phyloP scores from a whole-genome alignment of 306 rosid species.

The Vigna radiata region DNA sequence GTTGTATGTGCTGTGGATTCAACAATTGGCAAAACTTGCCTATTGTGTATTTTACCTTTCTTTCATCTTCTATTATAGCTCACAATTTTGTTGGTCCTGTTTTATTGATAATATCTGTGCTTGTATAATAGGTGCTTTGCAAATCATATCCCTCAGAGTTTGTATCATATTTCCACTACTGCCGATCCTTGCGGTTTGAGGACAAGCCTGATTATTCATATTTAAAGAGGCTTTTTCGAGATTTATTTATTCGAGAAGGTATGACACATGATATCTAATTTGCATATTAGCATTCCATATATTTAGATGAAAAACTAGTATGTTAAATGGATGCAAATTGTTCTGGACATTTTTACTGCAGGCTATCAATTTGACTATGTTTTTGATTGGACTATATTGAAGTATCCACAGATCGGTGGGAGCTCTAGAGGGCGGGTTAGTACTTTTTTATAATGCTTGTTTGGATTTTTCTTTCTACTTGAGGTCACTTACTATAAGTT shows the following conservation, averaged over 20 bases:
- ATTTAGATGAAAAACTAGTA: conserved; percentile 36
- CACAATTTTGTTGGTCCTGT: conserved; percentile 20
- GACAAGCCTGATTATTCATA: conserved; percentile 99
- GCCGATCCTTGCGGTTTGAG: conserved; percentile 92
- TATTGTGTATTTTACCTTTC: conserved; percentile 7
- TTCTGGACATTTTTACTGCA: conserved; percentile 53
- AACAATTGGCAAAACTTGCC: conserved; percentile 27
- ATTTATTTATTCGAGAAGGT: conserved; percentile 97
- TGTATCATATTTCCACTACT: conserved; percentile 92
- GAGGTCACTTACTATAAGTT: conserved; percentile 49
- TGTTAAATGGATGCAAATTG: conserved; percentile 25
- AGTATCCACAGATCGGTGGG: conserved; percentile 83
- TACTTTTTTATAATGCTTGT: conserved; percentile 36
- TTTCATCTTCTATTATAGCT: conserved; percentile 7
- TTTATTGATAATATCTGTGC: conserved; percentile 43
- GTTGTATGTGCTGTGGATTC: conserved; percentile 19
- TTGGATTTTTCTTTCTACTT: conserved; percentile 29
- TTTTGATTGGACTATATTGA: conserved; percentile 90
- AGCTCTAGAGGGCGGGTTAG: conserved; percentile 85
- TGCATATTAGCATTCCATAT: conserved; percentile 7
- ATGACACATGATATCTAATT: conserved; percentile 10
- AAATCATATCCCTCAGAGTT: conserved; percentile 93
- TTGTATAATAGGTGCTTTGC: conserved; percentile 81
- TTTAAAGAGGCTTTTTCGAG: conserved; percentile 95
- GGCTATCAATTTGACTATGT: conserved; percentile 93